Conservation (phyloP, 345 rosid species). For the Anacardium occidentale region DNA sequence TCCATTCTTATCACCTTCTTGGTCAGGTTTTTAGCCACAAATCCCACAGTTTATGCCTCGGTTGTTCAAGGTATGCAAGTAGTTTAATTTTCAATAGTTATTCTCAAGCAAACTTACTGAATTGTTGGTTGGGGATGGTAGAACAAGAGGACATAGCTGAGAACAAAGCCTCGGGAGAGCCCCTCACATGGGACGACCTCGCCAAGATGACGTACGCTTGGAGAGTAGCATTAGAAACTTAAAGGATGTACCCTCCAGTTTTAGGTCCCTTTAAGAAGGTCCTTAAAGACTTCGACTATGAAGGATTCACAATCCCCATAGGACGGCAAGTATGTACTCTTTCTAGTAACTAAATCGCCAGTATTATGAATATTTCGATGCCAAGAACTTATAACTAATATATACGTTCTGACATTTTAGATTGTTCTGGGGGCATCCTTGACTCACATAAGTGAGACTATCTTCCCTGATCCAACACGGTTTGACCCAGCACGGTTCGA, state of each 20-base stretch:
- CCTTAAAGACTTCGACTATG: constrained; percentile 24
- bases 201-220: constrained; percentile 39
- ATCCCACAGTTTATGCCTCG: constrained; percentile 12
- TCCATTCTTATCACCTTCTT: constrained; percentile 24
- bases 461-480: constrained; percentile 30
- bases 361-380: neutral
- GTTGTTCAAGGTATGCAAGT: constrained; percentile 20
- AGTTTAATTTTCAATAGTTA: neutral
- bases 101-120: neutral
- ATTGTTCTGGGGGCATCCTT: constrained; percentile 26
- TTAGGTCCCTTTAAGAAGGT: constrained; percentile 22
- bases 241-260: constrained; percentile 37
- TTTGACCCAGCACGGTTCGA: constrained; percentile 34
- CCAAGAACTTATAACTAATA: neutral
- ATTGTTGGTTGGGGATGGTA: neutral
- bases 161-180: constrained; percentile 7
- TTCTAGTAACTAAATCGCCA: no score
- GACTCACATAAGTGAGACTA: constrained; percentile 35
- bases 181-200: constrained; percentile 40
- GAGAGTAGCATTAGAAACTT: constrained; percentile 35
- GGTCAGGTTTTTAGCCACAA: constrained; percentile 16
- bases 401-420: constrained; percentile 14
- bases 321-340: constrained; percentile 42
- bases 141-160: constrained; percentile 11
- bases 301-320: constrained; percentile 34